Evolutionary conservation across 805 yeast genomes (phyloP), one percentile per base, ranked within the genome.

Genomic region (Cyberlindnera euphorbiiphila): DNA sequence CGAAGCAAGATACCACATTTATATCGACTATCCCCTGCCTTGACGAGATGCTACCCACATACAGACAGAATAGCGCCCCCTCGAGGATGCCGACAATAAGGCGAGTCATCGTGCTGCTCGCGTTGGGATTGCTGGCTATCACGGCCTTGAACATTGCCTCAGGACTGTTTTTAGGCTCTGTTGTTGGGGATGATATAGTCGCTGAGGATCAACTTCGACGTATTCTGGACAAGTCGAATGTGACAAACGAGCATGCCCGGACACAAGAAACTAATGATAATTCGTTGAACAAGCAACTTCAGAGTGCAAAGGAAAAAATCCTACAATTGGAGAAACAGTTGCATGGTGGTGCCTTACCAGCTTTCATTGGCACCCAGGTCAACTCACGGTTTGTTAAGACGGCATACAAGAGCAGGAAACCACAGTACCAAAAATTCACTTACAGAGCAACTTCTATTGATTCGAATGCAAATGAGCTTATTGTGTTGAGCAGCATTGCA

Each of bases 401-500:
- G 7, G 6, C 17, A 2, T 32, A 25, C 21, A 9, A 11, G 6
- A 38, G 34, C n/a, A 31, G 25, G 2, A 10, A 9, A 1, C 47
- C 51, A 9, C 35, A 39, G 14, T 47, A 47, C 21, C 34, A 42
- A 23, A 47, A 37, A 30, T 36, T 33, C 4, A 37, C 35, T 5
- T 45, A 42, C 25, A 29, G 25, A 9, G 38, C 47, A 12, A 13
- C 9, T 3, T 28, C 28, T 6, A 9, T 29, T 6, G 32, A 46
- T 7, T 3, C 47, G 2, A 37, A 29, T 3, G 10, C 12, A 1
- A 49, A 45, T 19, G 49, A 46, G 20, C 15, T 48, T 0, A 34
- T 42, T 17, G 41, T 46, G 0, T 23, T 49, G 18, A 31, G 41
- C 12, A 27, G 45, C 0, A 53, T 65, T n/a, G 65, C 60, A 1